Base-by-base conservation (phyloP, 768 basidiomycete species). In the Mycena galericulata region DNA sequence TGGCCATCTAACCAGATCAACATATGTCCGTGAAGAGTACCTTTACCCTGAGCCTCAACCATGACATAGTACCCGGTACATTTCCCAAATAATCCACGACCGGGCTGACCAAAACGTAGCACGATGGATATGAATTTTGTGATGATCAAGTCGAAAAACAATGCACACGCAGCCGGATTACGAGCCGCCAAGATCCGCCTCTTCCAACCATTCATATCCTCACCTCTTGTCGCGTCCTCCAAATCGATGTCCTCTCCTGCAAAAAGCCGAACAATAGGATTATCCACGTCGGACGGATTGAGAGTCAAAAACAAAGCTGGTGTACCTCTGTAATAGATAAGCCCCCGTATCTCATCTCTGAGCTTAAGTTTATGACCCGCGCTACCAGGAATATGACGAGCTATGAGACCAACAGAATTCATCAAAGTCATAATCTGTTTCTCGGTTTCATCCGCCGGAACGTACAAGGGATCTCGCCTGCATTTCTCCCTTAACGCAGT, bases 1-100 rank as follows among this genome's bases (percentile, higher is more conserved):
- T 72, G 67, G 0, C 75, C 77, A 24, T 68, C 24, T 0, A 80
- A 38, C 79, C 79, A 80, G 3, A 80, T 58, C 1, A 79, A 34
- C 50, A 76, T 69, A 60, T 80, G 79, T n/a, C 69, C 72, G 61
- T 80, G 79, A 6, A 79, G 62, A 9, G 72, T 72, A 0, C 75
- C 77, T 34, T 71, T 56, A 9, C 74, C 74, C 47, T 78, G 79
- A 0, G 71, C 60, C 51, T 80, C 79, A 0, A 76, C 68, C 67
- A 61, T 68, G 46, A 11, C 40, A 26, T 62, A 65, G 27, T 58
- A 67, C 1, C 15, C 50, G 2, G 29, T 26, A 15, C 57, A 67
- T 29, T 27, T 55, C 2, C 59, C 65, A 29, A 71, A 71, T 20
- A 71, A 30, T 3, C 60, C 60, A 18, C 22, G 10, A 6, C 58